These are phyloP conservation scores for Myxozyma monticola DNA, from an alignment of 805 yeast genomes.

Conservation along the genomic window DNA sequence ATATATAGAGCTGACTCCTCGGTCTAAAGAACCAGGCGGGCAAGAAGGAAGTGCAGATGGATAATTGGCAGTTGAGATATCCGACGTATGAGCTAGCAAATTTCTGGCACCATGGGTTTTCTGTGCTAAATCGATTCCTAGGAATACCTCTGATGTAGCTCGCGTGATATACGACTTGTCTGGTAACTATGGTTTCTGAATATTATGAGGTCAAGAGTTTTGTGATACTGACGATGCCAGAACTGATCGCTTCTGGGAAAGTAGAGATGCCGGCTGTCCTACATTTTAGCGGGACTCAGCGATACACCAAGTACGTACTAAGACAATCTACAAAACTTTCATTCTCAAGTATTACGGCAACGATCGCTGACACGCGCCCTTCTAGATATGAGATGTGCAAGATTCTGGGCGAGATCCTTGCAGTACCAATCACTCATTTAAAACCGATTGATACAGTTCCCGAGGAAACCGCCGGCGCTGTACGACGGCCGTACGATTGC, in stretches of 20 bases:
- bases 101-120: neutral
- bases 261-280: constrained; percentile 14
- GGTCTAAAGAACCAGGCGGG: neutral
- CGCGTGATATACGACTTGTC: constrained; percentile 12
- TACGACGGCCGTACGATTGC: constrained; percentile 22
- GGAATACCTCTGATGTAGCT: constrained; percentile 11
- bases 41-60: constrained; percentile 3
- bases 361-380: neutral
- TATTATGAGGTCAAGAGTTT: too few species aligned
- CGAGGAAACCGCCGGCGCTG: neutral
- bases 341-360: too few species aligned
- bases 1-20: neutral
- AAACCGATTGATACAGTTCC: constrained; percentile 4
- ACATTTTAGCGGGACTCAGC: constrained; percentile 23
- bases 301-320: constrained; percentile 28
- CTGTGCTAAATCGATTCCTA: neutral
- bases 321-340: too few species aligned
- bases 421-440: constrained; percentile 19
- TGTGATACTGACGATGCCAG: neutral
- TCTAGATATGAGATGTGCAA: constrained; percentile 23
- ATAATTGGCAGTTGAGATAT: constrained; percentile 26
- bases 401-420: constrained; percentile 25
- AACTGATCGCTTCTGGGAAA: neutral
- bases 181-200: constrained; percentile 1
- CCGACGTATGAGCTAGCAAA: constrained; percentile 19